Conservation (phyloP, 2,329 filamentous ascomycete genomes). For the Talaromyces verruculosus region DNA sequence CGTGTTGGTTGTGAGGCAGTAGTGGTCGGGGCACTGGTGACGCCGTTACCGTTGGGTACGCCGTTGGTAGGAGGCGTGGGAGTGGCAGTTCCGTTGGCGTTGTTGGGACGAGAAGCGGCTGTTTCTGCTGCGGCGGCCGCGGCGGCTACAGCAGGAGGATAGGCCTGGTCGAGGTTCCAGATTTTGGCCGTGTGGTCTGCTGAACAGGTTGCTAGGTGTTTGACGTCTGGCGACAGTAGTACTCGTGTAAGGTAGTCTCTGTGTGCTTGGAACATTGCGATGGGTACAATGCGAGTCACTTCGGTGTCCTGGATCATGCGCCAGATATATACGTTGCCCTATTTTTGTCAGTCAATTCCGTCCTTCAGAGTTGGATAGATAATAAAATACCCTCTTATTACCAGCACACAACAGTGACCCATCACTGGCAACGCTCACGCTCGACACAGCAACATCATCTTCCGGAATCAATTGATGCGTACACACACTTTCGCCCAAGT, state of each 20-base stretch:
- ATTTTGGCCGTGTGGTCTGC: constrained; percentile 95
- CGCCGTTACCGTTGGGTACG: constrained; percentile 7
- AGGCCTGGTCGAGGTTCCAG: constrained; percentile 82
- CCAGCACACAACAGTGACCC: constrained; percentile 89
- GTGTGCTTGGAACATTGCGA: constrained; percentile 87
- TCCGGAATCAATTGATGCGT: constrained; percentile 94
- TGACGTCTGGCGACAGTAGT: constrained; percentile 87
- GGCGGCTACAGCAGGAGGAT: constrained; percentile 41
- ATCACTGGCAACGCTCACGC: constrained; percentile 93
- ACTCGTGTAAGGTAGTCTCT: constrained; percentile 91
- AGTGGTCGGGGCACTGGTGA: background rate
- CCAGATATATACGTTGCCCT: constrained; percentile 99
- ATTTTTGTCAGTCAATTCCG: background rate
- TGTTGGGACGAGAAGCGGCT: constrained; percentile 21
- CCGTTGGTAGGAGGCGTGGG: constrained; percentile 5
- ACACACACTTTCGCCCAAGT: constrained; percentile 94
- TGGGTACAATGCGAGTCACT: constrained; percentile 77
- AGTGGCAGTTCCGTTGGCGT: constrained; percentile 16
- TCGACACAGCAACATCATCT: constrained; percentile 89
- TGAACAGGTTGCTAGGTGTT: constrained; percentile 89
- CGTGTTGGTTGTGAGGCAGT: constrained; percentile 1
- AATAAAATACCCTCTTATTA: constrained; percentile 73
- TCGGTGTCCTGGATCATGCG: constrained; percentile 82
- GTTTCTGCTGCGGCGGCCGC: constrained; percentile 27
- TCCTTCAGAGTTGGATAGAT: background rate